Percentiles rank a stretch among this genome's conserved stretches.
phyloP scores from a whole-genome alignment of 2,329 filamentous ascomycete species.

The Diplodia sapinea region DNA sequence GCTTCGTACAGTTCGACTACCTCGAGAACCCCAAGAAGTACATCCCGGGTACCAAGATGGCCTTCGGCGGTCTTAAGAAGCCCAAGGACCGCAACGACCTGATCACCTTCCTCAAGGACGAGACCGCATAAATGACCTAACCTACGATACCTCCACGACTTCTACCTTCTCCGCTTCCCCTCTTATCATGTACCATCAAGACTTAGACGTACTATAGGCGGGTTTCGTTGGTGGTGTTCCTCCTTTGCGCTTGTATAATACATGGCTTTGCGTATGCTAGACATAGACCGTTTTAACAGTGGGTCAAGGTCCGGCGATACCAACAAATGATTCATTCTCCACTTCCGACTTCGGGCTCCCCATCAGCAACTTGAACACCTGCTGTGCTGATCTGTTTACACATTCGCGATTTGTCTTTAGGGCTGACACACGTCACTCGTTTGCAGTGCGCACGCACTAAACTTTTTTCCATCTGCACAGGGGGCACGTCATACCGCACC shows the following conservation, averaged over 20 bases:
- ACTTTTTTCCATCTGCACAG: conserved; percentile 11
- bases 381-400: conserved; percentile 24
- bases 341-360: conserved; percentile 27
- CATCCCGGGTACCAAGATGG: conserved; percentile 99
- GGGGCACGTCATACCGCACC: conserved; percentile 16
- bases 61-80: conserved; percentile 99
- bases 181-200: conserved; percentile 46
- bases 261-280: conserved; percentile 27
- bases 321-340: conserved; percentile 30
- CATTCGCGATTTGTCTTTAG: conserved; percentile 10
- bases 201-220: conserved; percentile 49
- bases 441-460: conserved; percentile 5
- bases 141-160: conserved; percentile 40
- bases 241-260: conserved; percentile 30
- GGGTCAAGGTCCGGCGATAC: conserved; percentile 28
- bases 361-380: conserved; percentile 3
- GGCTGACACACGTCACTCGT: conserved; percentile 25
- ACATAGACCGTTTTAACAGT: conserved; percentile 31
- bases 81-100: conserved; percentile 98
- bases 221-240: conserved; percentile 33
- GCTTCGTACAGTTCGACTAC: conserved; percentile 78
- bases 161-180: conserved; percentile 34
- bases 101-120: conserved; percentile 80
- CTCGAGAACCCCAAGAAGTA: conserved; percentile 99
- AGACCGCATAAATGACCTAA: conserved; percentile 66